These are phyloP conservation scores for Chytriomyces confervae DNA, from an alignment of 192 early-diverging fungal species.

Conservation along the genomic window DNA sequence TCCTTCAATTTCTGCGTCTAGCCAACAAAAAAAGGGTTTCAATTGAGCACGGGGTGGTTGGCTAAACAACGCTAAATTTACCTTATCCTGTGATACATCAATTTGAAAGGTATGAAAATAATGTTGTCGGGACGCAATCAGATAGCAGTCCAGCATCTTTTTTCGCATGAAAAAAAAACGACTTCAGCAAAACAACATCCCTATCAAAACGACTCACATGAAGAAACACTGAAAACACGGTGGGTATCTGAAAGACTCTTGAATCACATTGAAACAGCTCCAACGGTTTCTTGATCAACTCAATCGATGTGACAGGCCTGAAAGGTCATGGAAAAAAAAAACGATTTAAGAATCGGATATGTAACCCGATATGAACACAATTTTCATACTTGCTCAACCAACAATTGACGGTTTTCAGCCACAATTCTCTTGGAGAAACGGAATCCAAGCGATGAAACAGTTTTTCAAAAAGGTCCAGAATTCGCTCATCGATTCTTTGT, in stretches of 20 bases:
- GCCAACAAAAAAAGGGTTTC: no score
- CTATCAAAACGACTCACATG: slow-evolving; percentile 19
- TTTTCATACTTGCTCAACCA: slow-evolving; percentile 26
- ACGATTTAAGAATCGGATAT: no score
- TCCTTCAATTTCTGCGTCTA: slow-evolving; percentile 28
- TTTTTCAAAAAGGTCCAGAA: slow-evolving; percentile 16
- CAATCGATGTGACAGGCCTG: not conserved
- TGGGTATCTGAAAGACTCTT: slow-evolving; percentile 23
- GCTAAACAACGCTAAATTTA: no score
- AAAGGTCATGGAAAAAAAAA: no score
- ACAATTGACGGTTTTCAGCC: slow-evolving; percentile 25
- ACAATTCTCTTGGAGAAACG: slow-evolving; percentile 33
- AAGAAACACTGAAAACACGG: slow-evolving; percentile 24
- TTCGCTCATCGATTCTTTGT: not conserved
- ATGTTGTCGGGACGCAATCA: slow-evolving; percentile 26
- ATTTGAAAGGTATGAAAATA: slow-evolving; percentile 20
- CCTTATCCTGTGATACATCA: slow-evolving; percentile 16
- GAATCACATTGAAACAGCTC: slow-evolving; percentile 22
- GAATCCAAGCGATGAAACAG: slow-evolving; percentile 27
- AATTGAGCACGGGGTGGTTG: no score
- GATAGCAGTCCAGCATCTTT: slow-evolving; percentile 39
- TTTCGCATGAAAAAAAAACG: not conserved
- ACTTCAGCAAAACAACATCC: not conserved
- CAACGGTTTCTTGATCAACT: slow-evolving; percentile 28
- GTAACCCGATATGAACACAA: no score